Conservation (phyloP, 768 basidiomycete genomes). For the Mrakia gelida region DNA sequence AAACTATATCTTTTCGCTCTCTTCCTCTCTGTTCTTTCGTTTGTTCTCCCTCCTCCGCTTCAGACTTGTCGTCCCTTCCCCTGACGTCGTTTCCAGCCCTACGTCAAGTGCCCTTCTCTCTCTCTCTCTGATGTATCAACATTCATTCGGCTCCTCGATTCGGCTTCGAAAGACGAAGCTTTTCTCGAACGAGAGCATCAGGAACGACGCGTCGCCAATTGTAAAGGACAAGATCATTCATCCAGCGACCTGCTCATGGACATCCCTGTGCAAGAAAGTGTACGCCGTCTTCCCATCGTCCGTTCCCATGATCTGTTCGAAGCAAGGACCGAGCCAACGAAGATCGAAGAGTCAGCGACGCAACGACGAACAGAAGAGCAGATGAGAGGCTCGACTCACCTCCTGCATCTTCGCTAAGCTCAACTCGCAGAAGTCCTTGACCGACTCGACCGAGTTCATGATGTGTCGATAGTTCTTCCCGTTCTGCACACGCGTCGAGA, state of each 20-base stretch:
- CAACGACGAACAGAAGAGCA: neutral
- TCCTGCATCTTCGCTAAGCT: constrained; percentile 2
- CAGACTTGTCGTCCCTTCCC: neutral
- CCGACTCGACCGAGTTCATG: constrained; percentile 21
- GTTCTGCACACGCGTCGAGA: neutral
- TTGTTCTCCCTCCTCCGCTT: neutral
- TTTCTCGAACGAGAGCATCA: too few species aligned
- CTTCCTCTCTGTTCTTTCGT: too few species aligned
- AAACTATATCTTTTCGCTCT: too few species aligned
- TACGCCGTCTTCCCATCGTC: constrained; percentile 16
- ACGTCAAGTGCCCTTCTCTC: too few species aligned
- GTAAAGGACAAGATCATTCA: neutral
- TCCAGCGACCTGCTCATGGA: neutral
- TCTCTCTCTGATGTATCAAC: too few species aligned
- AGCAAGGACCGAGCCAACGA: neutral
- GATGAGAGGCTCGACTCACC: constrained; percentile 3
- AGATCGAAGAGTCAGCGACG: too few species aligned
- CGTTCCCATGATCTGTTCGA: constrained; percentile 27
- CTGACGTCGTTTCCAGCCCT: neutral
- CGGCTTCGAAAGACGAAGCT: too few species aligned
- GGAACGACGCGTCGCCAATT: too few species aligned
- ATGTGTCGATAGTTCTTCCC: constrained; percentile 26
- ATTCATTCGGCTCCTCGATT: too few species aligned
- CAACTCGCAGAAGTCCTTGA: constrained; percentile 28
- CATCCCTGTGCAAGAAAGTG: constrained; percentile 21